Evolutionary conservation across 768 basidiomycete genomes (phyloP).

Genomic region (Lactarius hatsudake): DNA sequence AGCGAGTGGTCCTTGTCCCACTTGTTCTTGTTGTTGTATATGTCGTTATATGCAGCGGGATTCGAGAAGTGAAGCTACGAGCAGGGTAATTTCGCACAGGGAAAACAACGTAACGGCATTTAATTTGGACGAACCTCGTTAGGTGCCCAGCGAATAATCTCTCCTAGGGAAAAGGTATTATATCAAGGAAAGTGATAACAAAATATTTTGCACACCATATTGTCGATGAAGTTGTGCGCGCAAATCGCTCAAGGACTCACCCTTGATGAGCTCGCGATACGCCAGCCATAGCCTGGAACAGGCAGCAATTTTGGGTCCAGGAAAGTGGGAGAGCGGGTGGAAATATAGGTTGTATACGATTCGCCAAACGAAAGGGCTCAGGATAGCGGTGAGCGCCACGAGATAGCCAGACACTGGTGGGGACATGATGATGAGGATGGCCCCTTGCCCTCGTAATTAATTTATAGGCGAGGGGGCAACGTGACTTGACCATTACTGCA

Average conservation of each 20-base stretch:
- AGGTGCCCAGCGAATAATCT: background rate
- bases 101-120: no score
- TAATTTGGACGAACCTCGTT: conserved; percentile 1
- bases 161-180: background rate
- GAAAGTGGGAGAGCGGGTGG: background rate
- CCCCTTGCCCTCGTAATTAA: background rate
- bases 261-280: background rate
- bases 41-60: conserved; percentile 1
- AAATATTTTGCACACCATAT: background rate
- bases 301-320: background rate
- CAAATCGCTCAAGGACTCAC: background rate
- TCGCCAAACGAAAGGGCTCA: background rate
- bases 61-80: conserved; percentile 6
- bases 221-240: background rate
- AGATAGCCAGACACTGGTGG: background rate
- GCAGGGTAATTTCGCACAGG: no score
- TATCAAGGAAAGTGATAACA: background rate
- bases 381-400: background rate
- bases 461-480: no score
- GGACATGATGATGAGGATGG: no score
- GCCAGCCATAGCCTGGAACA: background rate
- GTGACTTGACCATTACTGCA: no score
- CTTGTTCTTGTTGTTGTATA: background rate
- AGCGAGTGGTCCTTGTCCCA: background rate
- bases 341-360: background rate